Evolutionary conservation across 2,329 filamentous ascomycete genomes (phyloP).

Genomic region (Neofusicoccum sp.): DNA sequence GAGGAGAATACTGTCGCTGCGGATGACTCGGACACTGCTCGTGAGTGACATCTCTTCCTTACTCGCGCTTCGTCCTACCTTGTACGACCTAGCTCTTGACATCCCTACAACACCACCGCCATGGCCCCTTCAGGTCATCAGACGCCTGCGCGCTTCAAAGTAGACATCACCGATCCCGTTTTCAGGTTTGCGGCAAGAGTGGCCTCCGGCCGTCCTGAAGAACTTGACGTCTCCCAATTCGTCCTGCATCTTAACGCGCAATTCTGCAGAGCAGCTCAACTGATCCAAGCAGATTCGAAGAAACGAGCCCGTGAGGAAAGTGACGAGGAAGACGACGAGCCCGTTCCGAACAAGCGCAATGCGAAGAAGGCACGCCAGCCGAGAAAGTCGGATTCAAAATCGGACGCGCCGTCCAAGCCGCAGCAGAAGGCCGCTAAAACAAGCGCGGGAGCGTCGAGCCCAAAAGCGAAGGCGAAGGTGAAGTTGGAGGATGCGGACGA

Average conservation of each 20-base stretch:
- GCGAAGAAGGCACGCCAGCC: slow-evolving; percentile 26
- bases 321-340: slow-evolving; percentile 35
- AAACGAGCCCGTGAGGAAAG: slow-evolving; percentile 14
- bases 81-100: background rate
- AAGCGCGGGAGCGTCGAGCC: slow-evolving; percentile 28
- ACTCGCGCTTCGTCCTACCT: background rate
- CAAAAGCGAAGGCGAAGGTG: slow-evolving; percentile 23
- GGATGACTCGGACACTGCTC: slow-evolving; percentile 5
- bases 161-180: no score
- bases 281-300: slow-evolving; percentile 7
- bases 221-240: no score
- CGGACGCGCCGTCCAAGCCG: slow-evolving; percentile 24
- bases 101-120: background rate
- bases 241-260: no score
- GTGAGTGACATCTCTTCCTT: background rate
- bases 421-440: slow-evolving; percentile 27
- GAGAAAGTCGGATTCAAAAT: slow-evolving; percentile 20
- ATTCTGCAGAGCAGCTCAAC: background rate
- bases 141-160: background rate
- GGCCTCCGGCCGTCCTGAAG: no score
- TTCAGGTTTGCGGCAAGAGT: no score
- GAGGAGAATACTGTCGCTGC: background rate
- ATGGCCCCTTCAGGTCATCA: background rate
- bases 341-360: slow-evolving; percentile 39
- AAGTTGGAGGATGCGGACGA: slow-evolving; percentile 23